Evolutionary conservation across 2,329 filamentous ascomycete species (phyloP), one percentile per base, ranked within the genome.

Genomic region (Cladosporium oxysporum): DNA sequence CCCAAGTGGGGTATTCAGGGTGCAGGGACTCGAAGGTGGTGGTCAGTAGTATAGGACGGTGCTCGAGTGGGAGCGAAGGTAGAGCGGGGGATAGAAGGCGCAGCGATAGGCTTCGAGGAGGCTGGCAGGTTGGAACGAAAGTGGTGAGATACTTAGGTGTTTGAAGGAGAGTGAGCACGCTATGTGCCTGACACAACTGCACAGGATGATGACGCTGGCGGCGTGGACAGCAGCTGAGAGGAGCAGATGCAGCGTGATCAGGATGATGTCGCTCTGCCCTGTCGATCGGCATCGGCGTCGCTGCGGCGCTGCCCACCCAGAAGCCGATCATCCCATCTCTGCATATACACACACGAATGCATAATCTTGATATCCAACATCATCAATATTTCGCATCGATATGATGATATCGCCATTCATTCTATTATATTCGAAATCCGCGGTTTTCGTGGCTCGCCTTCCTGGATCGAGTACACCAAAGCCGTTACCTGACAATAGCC

Each of bases 101-200:
- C n/a, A 61, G 58, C 18, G 28, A 31, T 47, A 31, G 28, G 58
- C 35, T 26, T 49, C n/a, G 18, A 21, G 35, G 16, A 33, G 7
- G 58, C 41, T 6, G 41, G n/a, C n/a, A 52, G 28, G 28, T 50
- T 33, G n/a, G 8, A 53, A 49, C 23, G 60, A 62, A 31, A 55
- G 49, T 28, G 31, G 18, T 55, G 21, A 23, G 23, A 61, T 61
- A 61, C 58, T 61, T 61, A 61, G 41, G 28, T 18, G 55, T 58
- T 28, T 8, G n/a, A 41, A 41, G n/a, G 33, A 58, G 18, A 35
- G n/a, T 58, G 55, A 58, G 55, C 31, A 58, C 31, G 31, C 18
- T 58, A 10, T 58, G 55, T 58, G 55, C 55, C 31, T 58, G 55
- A 41, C 55, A 37, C n/a, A 37, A 37, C 31, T 37, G 55, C 55